Evolutionary conservation across 2,329 filamentous ascomycete genomes (phyloP).

Genomic region (Neofusicoccum cordaticola): DNA sequence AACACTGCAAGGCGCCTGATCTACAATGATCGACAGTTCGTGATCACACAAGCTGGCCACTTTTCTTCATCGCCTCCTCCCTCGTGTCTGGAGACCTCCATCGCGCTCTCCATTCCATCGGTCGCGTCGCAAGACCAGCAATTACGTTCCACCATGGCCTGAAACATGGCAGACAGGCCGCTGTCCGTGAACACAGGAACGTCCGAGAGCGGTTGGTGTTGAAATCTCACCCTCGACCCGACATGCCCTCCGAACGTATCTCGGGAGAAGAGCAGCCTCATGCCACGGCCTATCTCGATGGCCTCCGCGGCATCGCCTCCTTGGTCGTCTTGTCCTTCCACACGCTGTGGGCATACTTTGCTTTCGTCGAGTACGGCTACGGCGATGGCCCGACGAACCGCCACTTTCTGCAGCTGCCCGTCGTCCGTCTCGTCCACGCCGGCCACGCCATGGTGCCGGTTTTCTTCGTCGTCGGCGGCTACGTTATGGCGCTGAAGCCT

Average conservation of each 20-base stretch:
- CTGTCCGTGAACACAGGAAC: too few species aligned
- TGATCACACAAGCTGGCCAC: background rate
- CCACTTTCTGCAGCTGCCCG: constrained; percentile 20
- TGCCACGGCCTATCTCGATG: background rate
- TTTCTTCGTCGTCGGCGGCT: constrained; percentile 50
- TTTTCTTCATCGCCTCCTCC: background rate
- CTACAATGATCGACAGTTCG: background rate
- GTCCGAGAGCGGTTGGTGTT: too few species aligned
- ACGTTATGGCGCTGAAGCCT: constrained; percentile 38
- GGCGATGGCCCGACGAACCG: constrained; percentile 16
- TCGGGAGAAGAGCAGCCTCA: background rate
- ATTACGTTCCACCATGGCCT: background rate
- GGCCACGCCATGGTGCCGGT: constrained; percentile 49
- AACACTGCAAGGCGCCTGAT: background rate
- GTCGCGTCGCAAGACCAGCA: background rate
- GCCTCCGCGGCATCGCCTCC: constrained; percentile 5
- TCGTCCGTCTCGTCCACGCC: constrained; percentile 19
- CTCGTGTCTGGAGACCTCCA: background rate
- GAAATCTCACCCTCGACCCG: too few species aligned
- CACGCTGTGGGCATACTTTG: constrained; percentile 7
- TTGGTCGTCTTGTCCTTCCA: constrained; percentile 11
- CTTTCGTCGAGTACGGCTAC: constrained; percentile 15
- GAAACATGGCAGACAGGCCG: background rate
- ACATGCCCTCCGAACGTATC: background rate
- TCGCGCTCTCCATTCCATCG: background rate